These are phyloP conservation scores for Populus hybrid DNA, from an alignment of 441 rosid species.

Conservation along the genomic window DNA sequence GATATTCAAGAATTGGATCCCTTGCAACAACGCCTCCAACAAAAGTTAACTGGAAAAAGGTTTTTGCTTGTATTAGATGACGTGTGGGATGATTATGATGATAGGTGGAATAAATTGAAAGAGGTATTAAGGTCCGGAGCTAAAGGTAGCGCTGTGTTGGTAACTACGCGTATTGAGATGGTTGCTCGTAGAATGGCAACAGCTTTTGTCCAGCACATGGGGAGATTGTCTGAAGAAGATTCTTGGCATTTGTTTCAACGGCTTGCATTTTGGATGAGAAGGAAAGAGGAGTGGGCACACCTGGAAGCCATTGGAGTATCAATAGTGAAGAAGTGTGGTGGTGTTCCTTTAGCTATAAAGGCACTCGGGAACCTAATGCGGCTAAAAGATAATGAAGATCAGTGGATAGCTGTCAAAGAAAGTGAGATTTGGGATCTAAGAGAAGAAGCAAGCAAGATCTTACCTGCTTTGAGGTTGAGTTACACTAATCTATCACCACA, in stretches of 20 bases:
- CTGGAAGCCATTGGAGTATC: background rate
- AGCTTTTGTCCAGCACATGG: background rate
- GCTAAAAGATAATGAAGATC: background rate
- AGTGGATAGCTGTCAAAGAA: background rate
- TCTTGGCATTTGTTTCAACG: background rate
- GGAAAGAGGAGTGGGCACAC: background rate
- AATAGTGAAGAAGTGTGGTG: background rate
- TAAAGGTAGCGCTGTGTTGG: background rate
- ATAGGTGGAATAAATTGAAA: too few species aligned
- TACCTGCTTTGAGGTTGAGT: background rate
- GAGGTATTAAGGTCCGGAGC: too few species aligned
- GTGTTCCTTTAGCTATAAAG: background rate
- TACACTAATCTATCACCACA: background rate
- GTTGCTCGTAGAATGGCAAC: background rate
- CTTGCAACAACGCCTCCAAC: background rate
- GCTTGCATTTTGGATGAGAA: background rate
- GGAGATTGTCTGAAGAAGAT: background rate
- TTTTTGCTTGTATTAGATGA: background rate
- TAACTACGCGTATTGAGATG: background rate
- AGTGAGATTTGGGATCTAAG: background rate
- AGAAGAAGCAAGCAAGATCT: background rate
- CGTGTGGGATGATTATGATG: too few species aligned
- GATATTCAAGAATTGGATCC: background rate
- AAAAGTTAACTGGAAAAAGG: background rate
- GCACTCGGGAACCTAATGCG: background rate